Evolutionary conservation across 2,329 filamentous ascomycete genomes (phyloP), one percentile per base, ranked within the genome.

Genomic region (Massarina eburnea): DNA sequence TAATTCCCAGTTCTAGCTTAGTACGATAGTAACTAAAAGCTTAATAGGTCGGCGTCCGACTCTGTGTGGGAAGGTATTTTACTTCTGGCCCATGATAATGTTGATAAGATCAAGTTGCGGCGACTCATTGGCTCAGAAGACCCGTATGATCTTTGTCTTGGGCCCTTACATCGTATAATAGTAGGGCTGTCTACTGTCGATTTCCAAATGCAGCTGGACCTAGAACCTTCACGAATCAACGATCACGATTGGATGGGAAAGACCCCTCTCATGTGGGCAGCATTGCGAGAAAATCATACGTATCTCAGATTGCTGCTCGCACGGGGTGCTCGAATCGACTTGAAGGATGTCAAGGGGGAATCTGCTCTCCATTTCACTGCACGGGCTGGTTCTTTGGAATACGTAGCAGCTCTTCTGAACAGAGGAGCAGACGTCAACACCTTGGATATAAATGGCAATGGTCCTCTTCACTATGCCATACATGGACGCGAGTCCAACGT

Each of bases 191-290:
- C 43, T 20, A 15, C 12, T 22, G 37, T 30, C 3, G 32, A 45
- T 37, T 7, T 41, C 22, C 18, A 21, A 14, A 15, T 15, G 18
- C 43, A 41, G 12, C n/a, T 45, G 2, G 19, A 41, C 6, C 20
- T 41, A 2, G 21, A 45, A 1, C 43, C 37, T 29, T 36, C 20
- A 6, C 6, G 29, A 15, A 7, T 45, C 3, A 36, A 45, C n/a
- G 43, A 36, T 3, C 14, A 6, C 7, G 43, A 45, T 19, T 45
- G 43, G 43, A 15, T 19, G 8, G 38, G 43, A 3, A 30, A 9
- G 15, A 35, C 43, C 8, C 37, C 43, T n/a, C n/a, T 45, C n/a
- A 41, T 41, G 29, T 45, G 43, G 43, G 29, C 43, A 29, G 43
- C 37, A 4, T 2, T 14, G 2, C 29, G 17, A 12, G 30, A 2